Base-by-base conservation (phyloP, 2,329 filamentous ascomycete species). In the Fusarium albidum region DNA sequence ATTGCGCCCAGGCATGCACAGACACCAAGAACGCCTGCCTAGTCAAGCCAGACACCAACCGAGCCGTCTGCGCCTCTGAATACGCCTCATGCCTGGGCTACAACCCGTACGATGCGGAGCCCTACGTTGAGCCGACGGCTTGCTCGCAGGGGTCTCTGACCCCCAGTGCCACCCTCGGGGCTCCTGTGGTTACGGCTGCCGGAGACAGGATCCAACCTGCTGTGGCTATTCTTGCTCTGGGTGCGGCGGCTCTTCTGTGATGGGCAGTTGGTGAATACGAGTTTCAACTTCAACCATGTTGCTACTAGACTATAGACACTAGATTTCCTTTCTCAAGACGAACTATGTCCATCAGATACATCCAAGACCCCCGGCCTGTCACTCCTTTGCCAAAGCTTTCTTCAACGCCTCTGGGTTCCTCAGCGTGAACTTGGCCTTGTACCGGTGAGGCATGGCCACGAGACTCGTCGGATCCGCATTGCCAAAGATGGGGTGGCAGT, bases 381-480 rank as follows among this genome's bases (percentile, higher is more conserved):
- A n/a, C 13, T 25, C 11, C n/a, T 49, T 21, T 8, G 48, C 50
- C 5, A 66, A 32, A 25, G 61, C 63, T 12, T 54, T 60, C 28
- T 59, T 42, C 7, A 66, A 13, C 14, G 49, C 59, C 12, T 66
- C 41, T 3, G 45, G 27, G 11, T 71, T 54, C 2, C 81, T 75
- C 13, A 85, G 85, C 33, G 84, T 78, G 65, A 88, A 86, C 6
- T 73, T 75, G 12, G 84, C 81, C 65, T 79, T 79, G 65, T 84
- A 88, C 33, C 78, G 76, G 46, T 76, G 77, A 8, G 84, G 85
- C 71, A 88, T 81, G 3, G 82, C 80, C 3, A 88, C 85, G 53
- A 88, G 68, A 56, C 84, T 86, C 4, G 83, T 83, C 1, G 83
- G 85, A 63, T 88, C 85, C 4, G 80, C 75, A 58, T 81, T 86